Evolutionary conservation across 352 stramenopile genomes (phyloP).

Genomic region (Albugo candida): DNA sequence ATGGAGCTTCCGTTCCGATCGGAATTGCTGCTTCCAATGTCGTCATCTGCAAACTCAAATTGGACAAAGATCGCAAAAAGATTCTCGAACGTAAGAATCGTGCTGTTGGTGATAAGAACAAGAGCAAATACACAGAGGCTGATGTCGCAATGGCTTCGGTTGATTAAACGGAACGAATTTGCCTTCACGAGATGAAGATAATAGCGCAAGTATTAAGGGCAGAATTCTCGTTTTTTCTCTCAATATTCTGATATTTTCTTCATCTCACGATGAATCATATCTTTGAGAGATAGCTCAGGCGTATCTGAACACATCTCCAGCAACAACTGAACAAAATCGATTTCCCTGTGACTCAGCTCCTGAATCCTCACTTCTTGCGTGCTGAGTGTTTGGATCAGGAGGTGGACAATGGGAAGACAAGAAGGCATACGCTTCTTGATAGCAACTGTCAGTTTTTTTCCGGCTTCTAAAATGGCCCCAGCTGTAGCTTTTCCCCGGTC

Average conservation of each 20-base stretch:
- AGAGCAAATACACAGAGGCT: conserved; percentile 82
- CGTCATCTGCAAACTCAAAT: conserved; percentile 99
- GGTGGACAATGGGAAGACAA: background rate
- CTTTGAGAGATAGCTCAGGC: conserved; percentile 29
- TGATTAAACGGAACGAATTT: conserved; percentile 35
- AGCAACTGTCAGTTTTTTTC: conserved; percentile 3
- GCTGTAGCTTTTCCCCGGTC: too few relatives aligned
- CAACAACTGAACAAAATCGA: conserved; percentile 67
- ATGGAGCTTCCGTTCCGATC: conserved; percentile 90
- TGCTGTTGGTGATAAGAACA: conserved; percentile 44
- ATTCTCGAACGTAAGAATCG: conserved; percentile 97
- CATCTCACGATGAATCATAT: conserved; percentile 55
- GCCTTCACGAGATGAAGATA: background rate
- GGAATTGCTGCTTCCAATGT: conserved; percentile 97
- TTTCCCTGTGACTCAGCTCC: conserved; percentile 50
- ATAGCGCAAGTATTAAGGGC: background rate
- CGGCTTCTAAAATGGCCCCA: too few relatives aligned
- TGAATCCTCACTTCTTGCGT: conserved; percentile 43
- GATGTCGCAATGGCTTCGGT: conserved; percentile 78
- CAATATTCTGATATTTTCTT: conserved; percentile 10
- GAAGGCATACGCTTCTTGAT: conserved; percentile 33
- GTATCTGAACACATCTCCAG: conserved; percentile 61
- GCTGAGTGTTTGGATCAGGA: background rate
- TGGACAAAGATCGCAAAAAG: conserved; percentile 99
- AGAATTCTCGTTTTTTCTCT: too few relatives aligned